Percentiles rank a stretch among this genome's conserved stretches.
Evolutionary conservation across 345 rosid genomes (phyloP).

Genomic region (Bretschneidera sinensis): DNA sequence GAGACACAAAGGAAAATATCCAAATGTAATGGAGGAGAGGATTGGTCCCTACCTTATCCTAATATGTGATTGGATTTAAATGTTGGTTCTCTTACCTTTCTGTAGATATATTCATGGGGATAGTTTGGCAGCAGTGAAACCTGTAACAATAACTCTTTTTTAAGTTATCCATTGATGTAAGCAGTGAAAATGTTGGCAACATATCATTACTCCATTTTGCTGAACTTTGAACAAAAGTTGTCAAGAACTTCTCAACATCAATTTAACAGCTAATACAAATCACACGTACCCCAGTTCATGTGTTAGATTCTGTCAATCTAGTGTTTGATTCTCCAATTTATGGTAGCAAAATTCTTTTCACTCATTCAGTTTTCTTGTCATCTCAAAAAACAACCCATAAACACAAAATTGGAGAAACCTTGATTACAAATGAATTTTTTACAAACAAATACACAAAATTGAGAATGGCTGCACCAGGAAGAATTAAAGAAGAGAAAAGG

Average conservation of each 20-base stretch:
- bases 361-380: neutral
- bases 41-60: constrained; percentile 35
- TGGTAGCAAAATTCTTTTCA: neutral
- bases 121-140: neutral
- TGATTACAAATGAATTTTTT: neutral
- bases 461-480: constrained; percentile 20
- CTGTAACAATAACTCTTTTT: no score
- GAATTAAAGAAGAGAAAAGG: constrained; percentile 9
- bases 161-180: no score
- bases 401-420: neutral
- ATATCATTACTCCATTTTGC: neutral
- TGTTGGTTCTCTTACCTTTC: neutral
- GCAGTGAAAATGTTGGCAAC: neutral
- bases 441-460: constrained; percentile 22
- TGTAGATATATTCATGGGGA: neutral
- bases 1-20: neutral
- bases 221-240: neutral
- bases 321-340: neutral
- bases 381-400: no score
- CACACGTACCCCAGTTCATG: no score
- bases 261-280: no score
- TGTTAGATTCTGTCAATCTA: no score
- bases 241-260: no score
- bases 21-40: no score
- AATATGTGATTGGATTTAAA: constrained; percentile 4